Conservation (phyloP, 495 filamentous ascomycete species). For the Penicillium waksmanii region DNA sequence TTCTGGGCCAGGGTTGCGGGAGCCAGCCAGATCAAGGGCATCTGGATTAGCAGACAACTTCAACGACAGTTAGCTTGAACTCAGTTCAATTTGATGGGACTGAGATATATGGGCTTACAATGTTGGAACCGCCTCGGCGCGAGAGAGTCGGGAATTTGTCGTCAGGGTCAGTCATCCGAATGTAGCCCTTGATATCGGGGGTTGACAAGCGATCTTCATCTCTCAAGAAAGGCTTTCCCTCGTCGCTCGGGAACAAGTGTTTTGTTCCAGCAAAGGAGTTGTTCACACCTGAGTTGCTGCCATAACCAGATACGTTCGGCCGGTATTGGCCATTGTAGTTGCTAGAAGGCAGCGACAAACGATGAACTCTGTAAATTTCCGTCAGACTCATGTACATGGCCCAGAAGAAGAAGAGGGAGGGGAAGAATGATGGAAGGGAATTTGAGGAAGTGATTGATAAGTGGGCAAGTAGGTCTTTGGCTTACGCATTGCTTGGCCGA, state of each 20-base stretch:
- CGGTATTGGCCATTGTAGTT: conserved; percentile 62
- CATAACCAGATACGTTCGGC: conserved; percentile 47
- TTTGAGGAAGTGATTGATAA: background rate
- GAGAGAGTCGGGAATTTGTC: conserved; percentile 84
- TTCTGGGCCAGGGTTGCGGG: conserved; percentile 69
- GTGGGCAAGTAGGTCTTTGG: conserved; percentile 3
- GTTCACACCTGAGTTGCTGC: conserved; percentile 55
- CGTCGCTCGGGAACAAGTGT: conserved; percentile 85
- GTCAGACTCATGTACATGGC: conserved; percentile 14
- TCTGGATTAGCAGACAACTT: conserved; percentile 82
- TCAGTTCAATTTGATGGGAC: background rate
- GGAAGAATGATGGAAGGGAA: background rate
- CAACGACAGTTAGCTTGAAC: conserved; percentile 27
- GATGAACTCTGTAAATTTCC: conserved; percentile 62
- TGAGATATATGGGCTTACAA: conserved; percentile 57
- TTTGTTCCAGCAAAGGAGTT: conserved; percentile 77
- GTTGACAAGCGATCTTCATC: conserved; percentile 58
- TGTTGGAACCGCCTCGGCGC: conserved; percentile 66
- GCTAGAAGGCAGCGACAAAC: conserved; percentile 88
- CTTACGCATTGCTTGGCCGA: conserved; percentile 47
- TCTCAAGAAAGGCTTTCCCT: conserved; percentile 54
- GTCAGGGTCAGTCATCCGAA: conserved; percentile 74
- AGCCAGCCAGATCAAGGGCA: conserved; percentile 77
- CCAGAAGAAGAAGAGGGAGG: background rate
- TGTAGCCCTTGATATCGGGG: conserved; percentile 66